Conservation (phyloP, 371 early-diverging fungal genomes). For the Mortierella sp. region DNA sequence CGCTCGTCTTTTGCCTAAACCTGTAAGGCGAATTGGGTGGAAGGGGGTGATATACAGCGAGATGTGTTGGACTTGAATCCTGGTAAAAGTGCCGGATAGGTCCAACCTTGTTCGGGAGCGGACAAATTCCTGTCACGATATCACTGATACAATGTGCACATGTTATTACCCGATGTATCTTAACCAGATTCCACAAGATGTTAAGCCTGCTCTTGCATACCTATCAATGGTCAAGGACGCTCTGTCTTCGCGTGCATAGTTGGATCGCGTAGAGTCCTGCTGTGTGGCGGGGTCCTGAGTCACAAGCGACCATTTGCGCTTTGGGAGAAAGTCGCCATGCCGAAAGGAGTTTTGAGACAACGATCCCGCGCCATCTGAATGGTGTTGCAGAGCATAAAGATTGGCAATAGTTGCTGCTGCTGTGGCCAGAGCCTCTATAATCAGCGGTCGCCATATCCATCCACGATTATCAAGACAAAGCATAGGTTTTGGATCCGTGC, state of each 20-base stretch:
- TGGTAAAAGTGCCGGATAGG: conserved; percentile 28
- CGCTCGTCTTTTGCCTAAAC: conserved; percentile 35
- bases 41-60: conserved; percentile 23
- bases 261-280: too few species aligned
- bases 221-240: too few species aligned
- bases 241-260: too few species aligned
- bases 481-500: conserved; percentile 21
- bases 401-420: conserved; percentile 46
- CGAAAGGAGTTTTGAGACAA: background rate
- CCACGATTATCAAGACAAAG: conserved; percentile 36
- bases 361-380: background rate
- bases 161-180: too few species aligned
- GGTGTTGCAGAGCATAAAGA: conserved; percentile 11
- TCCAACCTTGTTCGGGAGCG: conserved; percentile 1
- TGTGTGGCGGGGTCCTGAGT: too few species aligned
- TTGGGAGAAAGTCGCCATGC: conserved; percentile 21
- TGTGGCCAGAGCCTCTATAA: conserved; percentile 43
- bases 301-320: background rate
- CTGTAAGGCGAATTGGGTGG: conserved; percentile 35
- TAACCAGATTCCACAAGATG: too few species aligned
- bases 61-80: conserved; percentile 13
- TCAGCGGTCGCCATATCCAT: conserved; percentile 23
- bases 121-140: background rate
- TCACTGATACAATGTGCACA: too few species aligned
- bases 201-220: too few species aligned